Evolutionary conservation across 495 filamentous ascomycete species (phyloP), one percentile per base, ranked within the genome.

Genomic region (Hypomontagnella monticulosa): DNA sequence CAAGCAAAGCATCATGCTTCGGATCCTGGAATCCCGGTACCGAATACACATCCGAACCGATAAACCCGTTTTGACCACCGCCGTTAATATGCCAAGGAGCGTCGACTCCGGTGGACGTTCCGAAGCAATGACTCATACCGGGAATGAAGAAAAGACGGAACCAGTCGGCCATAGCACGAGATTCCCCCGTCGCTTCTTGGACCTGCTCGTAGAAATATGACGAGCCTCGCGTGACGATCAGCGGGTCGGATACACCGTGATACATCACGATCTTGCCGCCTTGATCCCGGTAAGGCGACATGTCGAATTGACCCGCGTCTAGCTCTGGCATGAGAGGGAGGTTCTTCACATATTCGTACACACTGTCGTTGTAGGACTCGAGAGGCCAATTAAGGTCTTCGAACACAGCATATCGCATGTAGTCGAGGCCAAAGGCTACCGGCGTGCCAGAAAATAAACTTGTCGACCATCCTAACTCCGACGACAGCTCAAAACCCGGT

Each of bases 181-280:
- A 55, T 57, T 11, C 60, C 37, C 9, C 71, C 63, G 5, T 50
- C 44, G 37, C 68, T 23, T 0, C 51, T 50, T 38, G 11, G 0
- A 66, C 63, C 7, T 67, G 57, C n/a, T 79, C 68, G 62, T 82
- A 82, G 47, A 77, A 85, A 16, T 78, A 70, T 0, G 71, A 51
- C 1, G 76, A 75, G 0, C 70, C 75, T 12, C 69, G 62, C 0
- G 79, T 74, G 1, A 78, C 73, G 23, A 86, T 81, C 5, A 78
- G 53, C 0, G 73, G 76, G 65, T 88, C 86, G 8, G 77, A 70
- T 4, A 80, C 23, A 4, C 85, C 85, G 53, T 87, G 85, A 56
- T 87, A 87, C 52, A 81, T 69, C 40, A 87, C 48, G 1, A 87
- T 66, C 61, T 87, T 87, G 6, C 82, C 84, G 6, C 84, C 84